phyloP scores from a whole-genome alignment of 2,329 filamentous ascomycete species.

The Clonostachys chloroleuca region DNA sequence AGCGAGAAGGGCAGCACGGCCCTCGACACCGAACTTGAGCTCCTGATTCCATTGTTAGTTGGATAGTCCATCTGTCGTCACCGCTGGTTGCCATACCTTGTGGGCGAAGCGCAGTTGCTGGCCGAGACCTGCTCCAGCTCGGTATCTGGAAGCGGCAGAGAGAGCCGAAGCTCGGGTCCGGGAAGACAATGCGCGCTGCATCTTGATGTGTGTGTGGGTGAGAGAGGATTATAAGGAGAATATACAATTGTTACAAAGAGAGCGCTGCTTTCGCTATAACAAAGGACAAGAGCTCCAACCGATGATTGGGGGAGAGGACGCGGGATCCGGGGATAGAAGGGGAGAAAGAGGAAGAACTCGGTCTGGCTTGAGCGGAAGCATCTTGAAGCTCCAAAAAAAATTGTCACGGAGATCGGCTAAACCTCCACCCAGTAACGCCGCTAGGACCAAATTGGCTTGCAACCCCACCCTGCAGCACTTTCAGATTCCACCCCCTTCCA shows the following conservation, averaged over 20 bases:
- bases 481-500: constrained; percentile 28
- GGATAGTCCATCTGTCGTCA: not conserved
- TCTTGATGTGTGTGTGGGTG: constrained; percentile 44
- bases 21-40: constrained; percentile 97
- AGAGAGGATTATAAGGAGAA: constrained; percentile 19
- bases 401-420: constrained; percentile 35
- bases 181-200: constrained; percentile 94
- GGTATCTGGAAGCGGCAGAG: constrained; percentile 61
- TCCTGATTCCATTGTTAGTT: constrained; percentile 55
- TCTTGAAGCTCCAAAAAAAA: constrained; percentile 27
- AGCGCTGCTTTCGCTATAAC: constrained; percentile 9
- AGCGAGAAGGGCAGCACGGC: constrained; percentile 78
- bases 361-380: constrained; percentile 6
- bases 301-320: constrained; percentile 3
- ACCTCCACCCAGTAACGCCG: constrained; percentile 20
- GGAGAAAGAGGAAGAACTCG: constrained; percentile 8
- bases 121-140: constrained; percentile 60
- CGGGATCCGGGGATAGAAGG: constrained; percentile 3
- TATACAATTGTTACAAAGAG: constrained; percentile 19
- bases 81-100: constrained; percentile 64
- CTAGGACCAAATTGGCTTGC: not conserved
- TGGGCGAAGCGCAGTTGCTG: constrained; percentile 96
- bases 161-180: constrained; percentile 76
- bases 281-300: constrained; percentile 9
- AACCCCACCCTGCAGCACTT: not conserved